Evolutionary conservation across 2,329 filamentous ascomycete species (phyloP).

Genomic region (Colletotrichum neosansevieriae): DNA sequence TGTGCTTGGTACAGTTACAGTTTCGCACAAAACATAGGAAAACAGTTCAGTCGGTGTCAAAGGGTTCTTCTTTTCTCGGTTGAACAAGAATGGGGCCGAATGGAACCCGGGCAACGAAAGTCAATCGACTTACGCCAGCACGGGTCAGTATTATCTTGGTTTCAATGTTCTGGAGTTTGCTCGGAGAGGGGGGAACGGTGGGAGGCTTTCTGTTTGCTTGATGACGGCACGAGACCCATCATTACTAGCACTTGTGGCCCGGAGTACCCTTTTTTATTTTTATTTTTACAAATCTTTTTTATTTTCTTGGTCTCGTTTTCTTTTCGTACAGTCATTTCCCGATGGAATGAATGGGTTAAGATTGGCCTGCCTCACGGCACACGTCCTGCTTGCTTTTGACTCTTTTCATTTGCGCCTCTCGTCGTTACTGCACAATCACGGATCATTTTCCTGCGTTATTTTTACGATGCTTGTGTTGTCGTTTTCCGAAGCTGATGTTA

Average conservation of each 20-base stretch:
- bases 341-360: slow-evolving; percentile 45
- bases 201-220: slow-evolving; percentile 35
- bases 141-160: slow-evolving; percentile 25
- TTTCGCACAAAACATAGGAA: slow-evolving; percentile 21
- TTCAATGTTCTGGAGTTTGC: slow-evolving; percentile 27
- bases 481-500: slow-evolving; percentile 10
- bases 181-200: slow-evolving; percentile 10
- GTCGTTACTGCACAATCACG: background rate
- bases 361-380: slow-evolving; percentile 53
- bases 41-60: slow-evolving; percentile 13
- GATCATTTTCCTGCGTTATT: background rate
- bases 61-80: background rate
- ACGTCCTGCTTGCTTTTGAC: slow-evolving; percentile 44
- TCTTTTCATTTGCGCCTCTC: slow-evolving; percentile 33
- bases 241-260: slow-evolving; percentile 9
- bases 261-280: background rate
- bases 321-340: slow-evolving; percentile 39
- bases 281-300: background rate
- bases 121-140: background rate
- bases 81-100: slow-evolving; percentile 1
- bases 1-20: slow-evolving; percentile 11
- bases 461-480: background rate
- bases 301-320: slow-evolving; percentile 24
- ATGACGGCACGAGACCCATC: slow-evolving; percentile 17
- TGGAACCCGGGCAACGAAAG: background rate